Evolutionary conservation across 2,329 filamentous ascomycete species (phyloP).

Genomic region (Verruconis gallopava): DNA sequence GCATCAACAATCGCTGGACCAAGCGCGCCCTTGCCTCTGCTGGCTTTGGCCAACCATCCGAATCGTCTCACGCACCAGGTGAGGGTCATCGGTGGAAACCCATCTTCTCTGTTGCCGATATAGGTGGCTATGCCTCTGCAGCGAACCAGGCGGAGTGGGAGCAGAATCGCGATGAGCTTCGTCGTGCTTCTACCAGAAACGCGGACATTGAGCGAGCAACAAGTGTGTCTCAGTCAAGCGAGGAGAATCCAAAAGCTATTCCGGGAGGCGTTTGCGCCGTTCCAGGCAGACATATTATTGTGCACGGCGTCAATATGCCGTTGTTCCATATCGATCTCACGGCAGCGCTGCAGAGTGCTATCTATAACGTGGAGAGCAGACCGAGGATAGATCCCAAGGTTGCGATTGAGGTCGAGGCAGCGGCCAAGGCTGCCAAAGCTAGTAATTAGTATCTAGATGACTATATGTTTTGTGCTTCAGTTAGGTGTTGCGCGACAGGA

Average conservation of each 20-base stretch:
- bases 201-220: slow-evolving; percentile 1
- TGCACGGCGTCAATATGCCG: slow-evolving; percentile 78
- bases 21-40: slow-evolving; percentile 78
- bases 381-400: background rate
- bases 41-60: slow-evolving; percentile 74
- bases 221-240: slow-evolving; percentile 33
- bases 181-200: background rate
- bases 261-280: too few relatives aligned
- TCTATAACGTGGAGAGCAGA: slow-evolving; percentile 55
- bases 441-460: too few relatives aligned
- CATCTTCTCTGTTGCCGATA: slow-evolving; percentile 88
- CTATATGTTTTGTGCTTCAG: too few relatives aligned
- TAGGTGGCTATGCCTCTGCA: slow-evolving; percentile 58
- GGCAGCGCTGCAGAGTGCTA: slow-evolving; percentile 74
- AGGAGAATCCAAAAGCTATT: slow-evolving; percentile 17
- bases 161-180: slow-evolving; percentile 6
- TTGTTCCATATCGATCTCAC: slow-evolving; percentile 92
- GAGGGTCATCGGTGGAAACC: slow-evolving; percentile 67
- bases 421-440: too few relatives aligned
- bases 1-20: slow-evolving; percentile 87
- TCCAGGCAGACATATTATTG: slow-evolving; percentile 41
- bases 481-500: too few relatives aligned
- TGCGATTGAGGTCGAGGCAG: background rate
- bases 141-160: slow-evolving; percentile 50
- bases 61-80: slow-evolving; percentile 34